Evolutionary conservation across 108 stramenopile genomes (phyloP).

Genomic region (Bacterosira constricta): DNA sequence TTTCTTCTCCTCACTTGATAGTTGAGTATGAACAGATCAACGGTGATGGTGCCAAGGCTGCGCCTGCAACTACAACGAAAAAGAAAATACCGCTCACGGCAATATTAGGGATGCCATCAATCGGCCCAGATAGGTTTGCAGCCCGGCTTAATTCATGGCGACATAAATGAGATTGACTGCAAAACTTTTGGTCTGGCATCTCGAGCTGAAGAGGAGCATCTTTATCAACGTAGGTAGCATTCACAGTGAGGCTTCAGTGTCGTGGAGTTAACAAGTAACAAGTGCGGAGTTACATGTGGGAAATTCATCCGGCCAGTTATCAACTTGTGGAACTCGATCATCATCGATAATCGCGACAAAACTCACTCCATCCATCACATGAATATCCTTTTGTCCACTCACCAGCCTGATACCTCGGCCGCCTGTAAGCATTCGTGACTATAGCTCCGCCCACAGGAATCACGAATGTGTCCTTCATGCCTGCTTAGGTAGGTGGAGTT

Average conservation of each 20-base stretch:
- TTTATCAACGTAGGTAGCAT: constrained; percentile 25
- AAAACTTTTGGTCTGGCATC: neutral
- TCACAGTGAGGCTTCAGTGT: constrained; percentile 18
- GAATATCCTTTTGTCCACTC: constrained; percentile 24
- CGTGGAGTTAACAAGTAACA: constrained; percentile 5
- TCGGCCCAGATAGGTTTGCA: too few relatives aligned
- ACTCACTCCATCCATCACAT: constrained; percentile 23
- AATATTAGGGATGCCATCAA: too few relatives aligned
- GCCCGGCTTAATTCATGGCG: neutral
- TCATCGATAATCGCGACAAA: constrained; percentile 27
- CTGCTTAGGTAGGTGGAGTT: neutral
- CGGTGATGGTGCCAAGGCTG: too few relatives aligned
- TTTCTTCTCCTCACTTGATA: too few relatives aligned
- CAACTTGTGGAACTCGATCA: constrained; percentile 12
- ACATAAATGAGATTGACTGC: constrained; percentile 27
- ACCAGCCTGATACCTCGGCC: constrained; percentile 29
- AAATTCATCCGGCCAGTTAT: constrained; percentile 15
- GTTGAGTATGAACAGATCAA: too few relatives aligned
- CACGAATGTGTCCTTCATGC: constrained; percentile 30
- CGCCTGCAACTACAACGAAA: too few relatives aligned
- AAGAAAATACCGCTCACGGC: too few relatives aligned
- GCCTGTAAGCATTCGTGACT: constrained; percentile 11
- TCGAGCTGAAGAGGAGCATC: constrained; percentile 9
- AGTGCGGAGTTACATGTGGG: constrained; percentile 17
- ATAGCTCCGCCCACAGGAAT: constrained; percentile 38